Percentiles rank a stretch among this genome's conserved stretches.
These are phyloP conservation scores for Cucurbita moschata DNA, from an alignment of 306 rosid species.

Conservation along the genomic window DNA sequence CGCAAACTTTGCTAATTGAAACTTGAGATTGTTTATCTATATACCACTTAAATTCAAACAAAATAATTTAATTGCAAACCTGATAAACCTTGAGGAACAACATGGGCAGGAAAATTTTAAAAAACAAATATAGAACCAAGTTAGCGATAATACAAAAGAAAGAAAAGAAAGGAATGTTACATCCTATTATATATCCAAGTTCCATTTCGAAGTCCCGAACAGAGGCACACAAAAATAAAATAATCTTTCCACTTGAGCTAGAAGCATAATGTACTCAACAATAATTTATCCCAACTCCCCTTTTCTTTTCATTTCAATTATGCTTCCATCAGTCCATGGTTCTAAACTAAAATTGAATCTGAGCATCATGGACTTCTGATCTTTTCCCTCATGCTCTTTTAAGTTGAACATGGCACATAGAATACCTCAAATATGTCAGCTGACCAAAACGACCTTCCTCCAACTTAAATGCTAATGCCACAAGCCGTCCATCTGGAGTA, in stretches of 20 bases:
- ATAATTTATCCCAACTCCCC: constrained; percentile 9
- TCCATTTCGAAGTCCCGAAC: not conserved
- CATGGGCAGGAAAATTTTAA: not conserved
- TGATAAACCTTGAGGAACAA: not conserved
- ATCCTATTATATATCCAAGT: not conserved
- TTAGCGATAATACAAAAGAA: not conserved
- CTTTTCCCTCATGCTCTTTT: not conserved
- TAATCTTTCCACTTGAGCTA: not conserved
- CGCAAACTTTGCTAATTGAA: not conserved
- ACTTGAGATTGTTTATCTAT: not conserved
- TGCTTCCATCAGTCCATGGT: not conserved
- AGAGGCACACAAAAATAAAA: not conserved
- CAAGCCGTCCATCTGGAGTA: constrained; percentile 88
- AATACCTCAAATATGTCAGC: constrained; percentile 84
- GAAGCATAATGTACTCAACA: not conserved
- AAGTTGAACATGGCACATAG: not conserved
- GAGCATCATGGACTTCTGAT: not conserved
- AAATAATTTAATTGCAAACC: not conserved
- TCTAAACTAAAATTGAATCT: not conserved
- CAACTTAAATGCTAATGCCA: constrained; percentile 93
- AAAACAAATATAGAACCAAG: not conserved
- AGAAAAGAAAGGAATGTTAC: not conserved
- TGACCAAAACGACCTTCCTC: constrained; percentile 95
- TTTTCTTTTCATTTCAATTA: not conserved
- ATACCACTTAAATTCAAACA: not conserved